These are phyloP conservation scores for Pyrus hybrid DNA, from an alignment of 331 rosid species.

Conservation along the genomic window DNA sequence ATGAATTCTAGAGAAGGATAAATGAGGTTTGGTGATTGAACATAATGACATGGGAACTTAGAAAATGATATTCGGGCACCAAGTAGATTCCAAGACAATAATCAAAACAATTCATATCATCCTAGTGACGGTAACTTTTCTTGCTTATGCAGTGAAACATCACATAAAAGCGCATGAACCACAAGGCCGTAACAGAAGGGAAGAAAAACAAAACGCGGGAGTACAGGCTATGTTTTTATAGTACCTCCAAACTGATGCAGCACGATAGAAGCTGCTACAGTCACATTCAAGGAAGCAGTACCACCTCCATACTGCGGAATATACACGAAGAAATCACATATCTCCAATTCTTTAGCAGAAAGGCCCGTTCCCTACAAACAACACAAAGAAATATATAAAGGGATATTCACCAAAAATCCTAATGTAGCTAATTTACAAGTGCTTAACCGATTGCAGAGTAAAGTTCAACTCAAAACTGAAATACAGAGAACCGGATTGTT, in stretches of 20 bases:
- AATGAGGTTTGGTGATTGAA: neutral
- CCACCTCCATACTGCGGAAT: slow-evolving; percentile 88
- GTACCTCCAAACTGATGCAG: slow-evolving; percentile 91
- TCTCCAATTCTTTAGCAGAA: slow-evolving; percentile 73
- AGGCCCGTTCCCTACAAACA: slow-evolving; percentile 72
- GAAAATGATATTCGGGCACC: neutral
- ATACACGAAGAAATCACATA: slow-evolving; percentile 90
- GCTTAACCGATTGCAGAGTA: neutral
- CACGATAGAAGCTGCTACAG: slow-evolving; percentile 91
- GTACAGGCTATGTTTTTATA: neutral
- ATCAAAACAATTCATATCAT: neutral
- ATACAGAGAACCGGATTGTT: neutral
- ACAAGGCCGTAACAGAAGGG: neutral
- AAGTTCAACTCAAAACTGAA: neutral
- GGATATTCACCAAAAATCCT: neutral
- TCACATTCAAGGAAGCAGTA: slow-evolving; percentile 91
- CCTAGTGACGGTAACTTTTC: neutral
- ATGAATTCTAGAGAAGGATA: neutral
- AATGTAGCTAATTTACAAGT: neutral
- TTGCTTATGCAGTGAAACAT: neutral
- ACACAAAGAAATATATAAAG: neutral
- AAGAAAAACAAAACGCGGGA: neutral
- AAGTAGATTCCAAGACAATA: neutral
- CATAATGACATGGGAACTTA: neutral
- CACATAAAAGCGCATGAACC: neutral